phyloP scores from a whole-genome alignment of 192 early-diverging fungal species.

The Mortierella hygrophila region DNA sequence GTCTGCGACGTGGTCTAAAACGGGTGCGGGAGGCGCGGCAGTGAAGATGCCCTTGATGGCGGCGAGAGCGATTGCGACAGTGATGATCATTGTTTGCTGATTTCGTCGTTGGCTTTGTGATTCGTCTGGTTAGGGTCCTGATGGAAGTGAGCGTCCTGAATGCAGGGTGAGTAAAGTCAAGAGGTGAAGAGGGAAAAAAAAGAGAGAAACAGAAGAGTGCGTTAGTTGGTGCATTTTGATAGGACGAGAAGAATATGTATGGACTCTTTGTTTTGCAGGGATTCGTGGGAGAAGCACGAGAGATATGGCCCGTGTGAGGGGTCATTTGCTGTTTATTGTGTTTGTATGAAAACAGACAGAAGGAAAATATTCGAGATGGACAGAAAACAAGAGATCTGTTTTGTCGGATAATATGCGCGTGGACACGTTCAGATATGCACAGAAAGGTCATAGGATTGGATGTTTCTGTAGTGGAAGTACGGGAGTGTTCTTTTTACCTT shows the following conservation, averaged over 20 bases:
- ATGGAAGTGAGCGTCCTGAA: not conserved
- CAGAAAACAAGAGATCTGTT: not conserved
- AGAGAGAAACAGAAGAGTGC: too few relatives aligned
- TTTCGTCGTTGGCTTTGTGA: too few relatives aligned
- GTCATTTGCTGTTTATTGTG: not conserved
- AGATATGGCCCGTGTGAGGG: not conserved
- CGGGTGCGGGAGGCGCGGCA: not conserved
- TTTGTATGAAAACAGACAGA: not conserved
- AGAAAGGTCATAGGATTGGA: too few relatives aligned
- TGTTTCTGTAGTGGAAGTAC: too few relatives aligned
- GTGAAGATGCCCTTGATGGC: constrained; percentile 35
- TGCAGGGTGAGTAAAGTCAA: not conserved
- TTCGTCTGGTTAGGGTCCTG: too few relatives aligned
- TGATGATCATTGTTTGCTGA: constrained; percentile 48
- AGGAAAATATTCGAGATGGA: not conserved
- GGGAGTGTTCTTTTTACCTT: too few relatives aligned
- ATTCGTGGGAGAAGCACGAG: not conserved
- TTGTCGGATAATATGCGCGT: not conserved
- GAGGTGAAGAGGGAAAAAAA: not conserved
- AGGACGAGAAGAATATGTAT: too few relatives aligned
- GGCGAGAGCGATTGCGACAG: constrained; percentile 37
- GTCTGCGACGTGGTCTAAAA: not conserved
- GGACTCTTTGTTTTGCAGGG: too few relatives aligned
- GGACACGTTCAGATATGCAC: not conserved
- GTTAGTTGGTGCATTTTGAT: too few relatives aligned